Conservation (phyloP, 2,329 filamentous ascomycete species). For the Arthrobotrys megalospora region DNA sequence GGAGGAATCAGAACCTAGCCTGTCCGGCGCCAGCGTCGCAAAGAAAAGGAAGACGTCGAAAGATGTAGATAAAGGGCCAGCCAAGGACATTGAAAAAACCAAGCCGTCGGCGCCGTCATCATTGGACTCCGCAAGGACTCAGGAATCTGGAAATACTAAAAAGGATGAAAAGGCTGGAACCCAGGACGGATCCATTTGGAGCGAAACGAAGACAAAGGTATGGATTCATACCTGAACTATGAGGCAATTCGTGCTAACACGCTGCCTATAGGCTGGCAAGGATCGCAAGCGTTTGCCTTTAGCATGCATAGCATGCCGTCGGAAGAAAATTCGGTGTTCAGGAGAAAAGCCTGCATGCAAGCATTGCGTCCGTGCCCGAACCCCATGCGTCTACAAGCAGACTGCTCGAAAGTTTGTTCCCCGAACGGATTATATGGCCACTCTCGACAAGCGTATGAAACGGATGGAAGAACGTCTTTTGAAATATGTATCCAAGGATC, state of each 20-base stretch:
- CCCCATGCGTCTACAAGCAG: conserved; percentile 97
- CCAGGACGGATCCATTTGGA: conserved; percentile 79
- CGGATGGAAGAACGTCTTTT: conserved; percentile 98
- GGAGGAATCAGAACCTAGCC: conserved; percentile 49
- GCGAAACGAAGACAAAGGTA: conserved; percentile 83
- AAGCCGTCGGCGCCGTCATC: conserved; percentile 34
- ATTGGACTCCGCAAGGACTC: conserved; percentile 64
- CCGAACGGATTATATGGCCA: conserved; percentile 98
- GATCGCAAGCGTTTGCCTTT: conserved; percentile 92
- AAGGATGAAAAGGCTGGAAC: conserved; percentile 71
- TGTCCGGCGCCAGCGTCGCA: conserved; percentile 26
- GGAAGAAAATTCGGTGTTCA: conserved; percentile 98
- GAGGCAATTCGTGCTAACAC: conserved; percentile 46
- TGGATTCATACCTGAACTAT: conserved; percentile 10
- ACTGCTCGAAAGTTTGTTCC: conserved; percentile 94
- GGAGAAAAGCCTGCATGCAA: conserved; percentile 98
- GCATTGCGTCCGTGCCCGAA: conserved; percentile 90
- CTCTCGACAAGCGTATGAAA: conserved; percentile 95
- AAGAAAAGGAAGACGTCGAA: conserved; percentile 39
- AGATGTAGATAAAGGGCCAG: conserved; percentile 27
- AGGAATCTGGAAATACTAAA: conserved; percentile 65
- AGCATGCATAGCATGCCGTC: conserved; percentile 93
- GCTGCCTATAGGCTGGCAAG: conserved; percentile 78
- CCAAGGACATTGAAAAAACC: conserved; percentile 41
- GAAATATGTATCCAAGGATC: conserved; percentile 91